phyloP scores from a whole-genome alignment of 2,329 filamentous ascomycete genomes.

The Pseudogymnoascus sp. region DNA sequence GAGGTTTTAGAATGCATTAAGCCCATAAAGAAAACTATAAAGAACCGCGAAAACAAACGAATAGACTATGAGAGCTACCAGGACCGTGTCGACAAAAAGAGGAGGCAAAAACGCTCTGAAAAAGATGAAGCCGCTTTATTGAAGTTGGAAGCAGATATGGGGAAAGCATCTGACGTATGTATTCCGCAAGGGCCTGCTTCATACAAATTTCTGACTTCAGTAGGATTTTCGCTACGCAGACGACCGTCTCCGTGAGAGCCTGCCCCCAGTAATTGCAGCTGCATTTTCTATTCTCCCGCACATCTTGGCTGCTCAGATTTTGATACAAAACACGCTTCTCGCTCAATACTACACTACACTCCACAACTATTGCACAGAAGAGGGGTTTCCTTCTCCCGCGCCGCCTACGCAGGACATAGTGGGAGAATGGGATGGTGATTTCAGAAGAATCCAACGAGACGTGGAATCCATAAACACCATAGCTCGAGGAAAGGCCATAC shows the following conservation, averaged over 20 bases:
- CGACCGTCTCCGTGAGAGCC: slow-evolving; percentile 60
- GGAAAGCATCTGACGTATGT: slow-evolving; percentile 54
- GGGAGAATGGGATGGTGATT: slow-evolving; percentile 55
- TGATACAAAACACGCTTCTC: slow-evolving; percentile 70
- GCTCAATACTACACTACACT: slow-evolving; percentile 71
- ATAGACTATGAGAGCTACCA: slow-evolving; percentile 75
- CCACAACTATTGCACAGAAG: slow-evolving; percentile 63
- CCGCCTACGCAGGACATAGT: slow-evolving; percentile 67
- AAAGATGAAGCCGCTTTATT: slow-evolving; percentile 64
- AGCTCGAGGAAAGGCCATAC: slow-evolving; percentile 57
- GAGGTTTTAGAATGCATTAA: slow-evolving; percentile 62
- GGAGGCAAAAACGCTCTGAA: slow-evolving; percentile 61
- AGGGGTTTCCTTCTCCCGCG: slow-evolving; percentile 62
- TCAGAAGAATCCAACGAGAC: slow-evolving; percentile 56
- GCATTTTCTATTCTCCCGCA: slow-evolving; percentile 68
- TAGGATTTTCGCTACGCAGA: slow-evolving; percentile 70
- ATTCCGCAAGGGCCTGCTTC: background rate
- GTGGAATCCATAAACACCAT: slow-evolving; percentile 59
- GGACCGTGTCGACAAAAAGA: slow-evolving; percentile 60
- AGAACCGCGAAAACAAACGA: slow-evolving; percentile 75
- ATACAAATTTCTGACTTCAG: slow-evolving; percentile 13
- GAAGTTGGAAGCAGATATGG: slow-evolving; percentile 65
- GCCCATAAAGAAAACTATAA: slow-evolving; percentile 73
- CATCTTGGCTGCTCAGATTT: slow-evolving; percentile 61
- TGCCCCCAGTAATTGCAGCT: slow-evolving; percentile 64